These are phyloP conservation scores for Detonula confervacea DNA, from an alignment of 352 stramenopile genomes.

Conservation along the genomic window DNA sequence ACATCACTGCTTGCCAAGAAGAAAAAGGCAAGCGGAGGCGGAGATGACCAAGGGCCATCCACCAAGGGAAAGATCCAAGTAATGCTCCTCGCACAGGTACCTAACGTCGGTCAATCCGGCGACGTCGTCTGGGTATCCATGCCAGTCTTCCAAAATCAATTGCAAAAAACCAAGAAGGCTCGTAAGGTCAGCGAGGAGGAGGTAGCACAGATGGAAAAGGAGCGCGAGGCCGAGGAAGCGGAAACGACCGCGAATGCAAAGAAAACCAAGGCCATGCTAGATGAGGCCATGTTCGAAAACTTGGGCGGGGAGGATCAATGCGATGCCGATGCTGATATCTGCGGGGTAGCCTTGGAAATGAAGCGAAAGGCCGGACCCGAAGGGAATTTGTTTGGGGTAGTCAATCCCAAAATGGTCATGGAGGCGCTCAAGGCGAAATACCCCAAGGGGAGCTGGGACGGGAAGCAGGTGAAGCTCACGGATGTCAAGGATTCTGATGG, in stretches of 20 bases:
- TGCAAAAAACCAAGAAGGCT: slow-evolving; percentile 66
- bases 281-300: slow-evolving; percentile 42
- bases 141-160: slow-evolving; percentile 80
- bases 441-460: slow-evolving; percentile 42
- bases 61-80: slow-evolving; percentile 80
- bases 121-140: slow-evolving; percentile 75
- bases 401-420: slow-evolving; percentile 75
- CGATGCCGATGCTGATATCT: slow-evolving; percentile 26
- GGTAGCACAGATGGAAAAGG: slow-evolving; percentile 56
- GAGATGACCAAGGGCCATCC: slow-evolving; percentile 17
- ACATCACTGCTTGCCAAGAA: slow-evolving; percentile 39
- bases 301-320: slow-evolving; percentile 33
- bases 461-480: slow-evolving; percentile 62
- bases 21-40: slow-evolving; percentile 28
- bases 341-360: slow-evolving; percentile 46
- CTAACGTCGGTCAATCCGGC: slow-evolving; percentile 66
- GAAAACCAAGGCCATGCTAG: slow-evolving; percentile 47
- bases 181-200: slow-evolving; percentile 75
- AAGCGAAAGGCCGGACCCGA: slow-evolving; percentile 69
- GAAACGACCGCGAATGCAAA: slow-evolving; percentile 42
- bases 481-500: slow-evolving; percentile 57
- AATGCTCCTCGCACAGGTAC: slow-evolving; percentile 65
- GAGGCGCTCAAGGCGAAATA: slow-evolving; percentile 60
- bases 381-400: slow-evolving; percentile 78
- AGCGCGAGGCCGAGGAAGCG: slow-evolving; percentile 44